These are phyloP conservation scores for Drechslerella stenobrocha DNA, from an alignment of 2,329 filamentous ascomycete genomes.

Conservation along the genomic window DNA sequence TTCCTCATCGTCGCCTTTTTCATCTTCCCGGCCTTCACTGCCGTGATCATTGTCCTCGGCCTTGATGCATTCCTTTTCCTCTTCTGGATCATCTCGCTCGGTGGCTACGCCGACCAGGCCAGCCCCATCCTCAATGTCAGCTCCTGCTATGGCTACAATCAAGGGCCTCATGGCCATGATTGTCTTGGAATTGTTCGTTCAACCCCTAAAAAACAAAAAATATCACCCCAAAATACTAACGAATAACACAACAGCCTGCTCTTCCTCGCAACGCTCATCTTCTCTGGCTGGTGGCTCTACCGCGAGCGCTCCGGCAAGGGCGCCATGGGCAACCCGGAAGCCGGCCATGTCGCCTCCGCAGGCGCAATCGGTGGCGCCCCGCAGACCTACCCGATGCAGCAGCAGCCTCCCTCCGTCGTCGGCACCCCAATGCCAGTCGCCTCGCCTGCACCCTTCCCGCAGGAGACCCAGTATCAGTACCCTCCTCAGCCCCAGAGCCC, in stretches of 20 bases:
- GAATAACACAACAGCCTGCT: slow-evolving; percentile 40
- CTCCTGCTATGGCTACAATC: slow-evolving; percentile 9
- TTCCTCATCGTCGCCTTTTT: slow-evolving; percentile 50
- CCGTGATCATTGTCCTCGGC: slow-evolving; percentile 48
- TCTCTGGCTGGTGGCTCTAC: slow-evolving; percentile 45
- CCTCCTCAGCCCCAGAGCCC: slow-evolving; percentile 28
- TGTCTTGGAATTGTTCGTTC: slow-evolving; percentile 48
- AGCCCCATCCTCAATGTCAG: slow-evolving; percentile 18
- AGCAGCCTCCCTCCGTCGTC: slow-evolving; percentile 17
- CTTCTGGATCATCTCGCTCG: slow-evolving; percentile 51
- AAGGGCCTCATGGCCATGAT: slow-evolving; percentile 34
- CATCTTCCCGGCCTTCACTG: slow-evolving; percentile 50
- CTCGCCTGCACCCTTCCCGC: slow-evolving; percentile 5
- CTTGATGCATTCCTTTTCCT: slow-evolving; percentile 56
- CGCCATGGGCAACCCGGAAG: slow-evolving; percentile 33
- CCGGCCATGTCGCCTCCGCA: slow-evolving; percentile 32
- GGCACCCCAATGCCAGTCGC: slow-evolving; percentile 18
- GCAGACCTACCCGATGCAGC: slow-evolving; percentile 45
- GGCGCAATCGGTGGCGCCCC: slow-evolving; percentile 42
- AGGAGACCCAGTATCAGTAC: slow-evolving; percentile 34
- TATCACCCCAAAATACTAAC: not conserved
- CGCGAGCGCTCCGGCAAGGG: slow-evolving; percentile 36
- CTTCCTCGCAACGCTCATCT: slow-evolving; percentile 51
- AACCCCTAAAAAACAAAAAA: slow-evolving; percentile 26
- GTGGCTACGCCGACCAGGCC: slow-evolving; percentile 46